Evolutionary conservation across 2,329 filamentous ascomycete species (phyloP), one percentile per base, ranked within the genome.

Genomic region (Ascochyta koolunga): DNA sequence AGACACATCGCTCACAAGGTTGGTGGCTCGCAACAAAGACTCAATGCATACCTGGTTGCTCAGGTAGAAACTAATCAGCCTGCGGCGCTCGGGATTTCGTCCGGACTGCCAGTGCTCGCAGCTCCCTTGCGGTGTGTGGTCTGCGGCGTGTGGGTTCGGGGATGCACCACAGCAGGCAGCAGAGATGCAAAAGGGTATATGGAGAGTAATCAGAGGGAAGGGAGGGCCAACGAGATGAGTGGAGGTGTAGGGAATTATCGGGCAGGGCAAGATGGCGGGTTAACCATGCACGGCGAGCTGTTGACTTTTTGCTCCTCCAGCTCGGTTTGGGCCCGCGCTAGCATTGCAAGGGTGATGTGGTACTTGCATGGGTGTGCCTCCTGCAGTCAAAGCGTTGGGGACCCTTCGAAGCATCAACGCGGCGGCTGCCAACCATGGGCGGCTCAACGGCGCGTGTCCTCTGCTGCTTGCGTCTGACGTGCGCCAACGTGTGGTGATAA

Each of bases 21-120:
- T 25, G 51, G 36, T 54, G 40, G 29, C 54, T 65, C 57, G 58
- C 59, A 61, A 62, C 13, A 56, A 52, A 39, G n/a, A 24, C 60
- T 50, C 53, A 43, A 61, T 61, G 48, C 54, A 54, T 63, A 66
- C 61, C 60, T 62, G 25, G 57, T 49, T 35, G 54, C 44, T 47
- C 49, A 56, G 67, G 65, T 59, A 71, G 71, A 74, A 75, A 60
- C 64, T 64, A 74, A 73, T 75, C 70, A 68, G 60, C 66, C 70
- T 60, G 44, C 38, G 24, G 57, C 60, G 63, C 63, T 64, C 50
- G 67, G 68, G 71, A 71, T 56, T 67, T 68, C 40, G 69, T 68
- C 41, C 38, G 56, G 60, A 69, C 68, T 71, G 65, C 68, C 64
- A 35, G 41, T 52, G 49, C 52, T 56, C 43, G 65, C 69, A 72